These are phyloP conservation scores for Neopestalotiopsis clavispora DNA, from an alignment of 2,329 filamentous ascomycete genomes.

Conservation along the genomic window DNA sequence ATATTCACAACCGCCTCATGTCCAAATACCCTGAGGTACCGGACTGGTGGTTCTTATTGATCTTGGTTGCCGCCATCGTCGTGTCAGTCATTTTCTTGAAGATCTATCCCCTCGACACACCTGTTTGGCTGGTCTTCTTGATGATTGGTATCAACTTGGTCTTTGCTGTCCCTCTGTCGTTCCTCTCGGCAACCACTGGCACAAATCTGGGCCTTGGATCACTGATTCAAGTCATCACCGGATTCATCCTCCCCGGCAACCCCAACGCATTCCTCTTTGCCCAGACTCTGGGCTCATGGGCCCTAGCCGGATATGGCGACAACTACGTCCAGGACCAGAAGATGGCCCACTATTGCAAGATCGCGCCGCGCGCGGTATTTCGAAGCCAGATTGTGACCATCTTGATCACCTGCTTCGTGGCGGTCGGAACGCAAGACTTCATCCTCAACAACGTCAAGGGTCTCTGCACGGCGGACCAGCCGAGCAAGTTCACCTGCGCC, in stretches of 20 bases:
- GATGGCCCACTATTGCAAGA: conserved; percentile 48
- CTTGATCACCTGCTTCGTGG: conserved; percentile 44
- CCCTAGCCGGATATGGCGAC: conserved; percentile 29
- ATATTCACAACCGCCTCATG: conserved; percentile 50
- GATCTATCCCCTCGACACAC: conserved; percentile 37
- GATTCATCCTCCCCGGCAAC: conserved; percentile 42
- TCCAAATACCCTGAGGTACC: conserved; percentile 49
- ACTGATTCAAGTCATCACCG: conserved; percentile 48
- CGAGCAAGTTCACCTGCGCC: conserved; percentile 36
- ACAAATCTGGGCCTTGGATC: conserved; percentile 47
- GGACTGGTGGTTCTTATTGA: conserved; percentile 54
- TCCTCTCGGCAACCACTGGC: conserved; percentile 50
- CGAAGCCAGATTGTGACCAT: conserved; percentile 49
- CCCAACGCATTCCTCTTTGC: conserved; percentile 43
- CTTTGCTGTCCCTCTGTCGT: conserved; percentile 47
- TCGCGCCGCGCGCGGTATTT: conserved; percentile 46
- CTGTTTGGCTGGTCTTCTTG: conserved; percentile 37
- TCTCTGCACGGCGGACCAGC: conserved; percentile 32
- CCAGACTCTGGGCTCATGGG: conserved; percentile 45
- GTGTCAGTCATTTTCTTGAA: conserved; percentile 39
- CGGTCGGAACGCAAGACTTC: conserved; percentile 15
- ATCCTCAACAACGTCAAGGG: conserved; percentile 15
- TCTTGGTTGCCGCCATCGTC: conserved; percentile 39
- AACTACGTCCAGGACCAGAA: conserved; percentile 47
- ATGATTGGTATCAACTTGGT: conserved; percentile 43